Evolutionary conservation across 441 rosid genomes (phyloP).

Genomic region (Jatropha multifida): DNA sequence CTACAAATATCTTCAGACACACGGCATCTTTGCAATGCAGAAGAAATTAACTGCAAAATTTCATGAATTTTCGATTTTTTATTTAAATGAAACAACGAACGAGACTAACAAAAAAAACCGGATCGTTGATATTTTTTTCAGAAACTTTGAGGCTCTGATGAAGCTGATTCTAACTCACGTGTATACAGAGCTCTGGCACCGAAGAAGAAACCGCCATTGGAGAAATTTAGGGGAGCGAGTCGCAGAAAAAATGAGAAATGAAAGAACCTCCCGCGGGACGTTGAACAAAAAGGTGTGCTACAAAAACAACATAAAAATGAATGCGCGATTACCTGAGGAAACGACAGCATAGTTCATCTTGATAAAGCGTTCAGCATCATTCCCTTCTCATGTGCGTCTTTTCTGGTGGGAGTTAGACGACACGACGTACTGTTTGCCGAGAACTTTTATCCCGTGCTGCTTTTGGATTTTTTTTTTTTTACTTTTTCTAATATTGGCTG

Average conservation of each 20-base stretch:
- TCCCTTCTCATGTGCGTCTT: too few species aligned
- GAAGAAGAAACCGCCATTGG: background rate
- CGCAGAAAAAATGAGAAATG: background rate
- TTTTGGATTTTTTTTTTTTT: too few species aligned
- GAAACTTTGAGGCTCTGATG: background rate
- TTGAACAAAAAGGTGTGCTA: background rate
- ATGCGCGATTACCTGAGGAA: too few species aligned
- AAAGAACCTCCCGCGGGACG: conserved; percentile 11
- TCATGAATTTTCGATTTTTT: background rate
- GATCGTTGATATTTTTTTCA: background rate
- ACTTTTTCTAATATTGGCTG: too few species aligned
- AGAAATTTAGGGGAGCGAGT: background rate
- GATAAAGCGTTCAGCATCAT: too few species aligned
- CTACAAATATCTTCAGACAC: conserved; percentile 59
- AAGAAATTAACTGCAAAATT: conserved; percentile 54
- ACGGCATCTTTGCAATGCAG: conserved; percentile 77
- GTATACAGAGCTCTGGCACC: conserved; percentile 38
- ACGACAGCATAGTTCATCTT: too few species aligned
- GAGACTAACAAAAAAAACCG: background rate
- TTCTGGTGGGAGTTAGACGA: too few species aligned
- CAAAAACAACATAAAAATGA: too few species aligned
- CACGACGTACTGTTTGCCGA: too few species aligned
- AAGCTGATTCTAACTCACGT: conserved; percentile 31
- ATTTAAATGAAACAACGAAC: background rate
- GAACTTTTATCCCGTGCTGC: too few species aligned